Percentiles rank a stretch among this genome's conserved stretches.
Evolutionary conservation across 106 monocot genomes (phyloP).

Genomic region (Apostasia ramifera): DNA sequence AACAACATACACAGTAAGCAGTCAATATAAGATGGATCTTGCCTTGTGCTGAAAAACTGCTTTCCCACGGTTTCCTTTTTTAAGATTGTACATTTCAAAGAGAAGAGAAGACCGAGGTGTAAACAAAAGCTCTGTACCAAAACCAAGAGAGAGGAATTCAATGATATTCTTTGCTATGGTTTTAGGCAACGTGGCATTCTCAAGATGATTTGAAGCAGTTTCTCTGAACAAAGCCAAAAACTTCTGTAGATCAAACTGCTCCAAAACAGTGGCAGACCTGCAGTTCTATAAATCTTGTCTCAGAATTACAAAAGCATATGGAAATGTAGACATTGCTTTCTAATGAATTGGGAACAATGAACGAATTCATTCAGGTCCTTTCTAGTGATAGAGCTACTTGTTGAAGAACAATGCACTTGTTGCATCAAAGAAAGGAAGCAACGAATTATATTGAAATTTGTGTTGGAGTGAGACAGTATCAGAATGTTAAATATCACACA

Average conservation of each 20-base stretch:
- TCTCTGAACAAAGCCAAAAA: slow-evolving; percentile 37
- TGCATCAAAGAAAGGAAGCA: background rate
- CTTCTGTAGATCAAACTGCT: slow-evolving; percentile 63
- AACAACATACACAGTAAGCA: background rate
- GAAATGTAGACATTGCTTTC: background rate
- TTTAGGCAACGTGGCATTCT: slow-evolving; percentile 40
- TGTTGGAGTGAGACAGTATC: too few species aligned
- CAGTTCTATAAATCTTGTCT: slow-evolving; percentile 10
- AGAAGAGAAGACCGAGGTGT: slow-evolving; percentile 53
- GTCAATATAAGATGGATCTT: slow-evolving; percentile 18
- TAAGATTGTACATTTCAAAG: slow-evolving; percentile 50
- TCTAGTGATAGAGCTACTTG: background rate
- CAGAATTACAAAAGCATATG: background rate
- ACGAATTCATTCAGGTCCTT: background rate
- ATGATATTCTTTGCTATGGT: slow-evolving; percentile 30
- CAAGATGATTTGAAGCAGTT: slow-evolving; percentile 20
- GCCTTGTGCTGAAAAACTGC: slow-evolving; percentile 79
- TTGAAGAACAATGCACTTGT: background rate
- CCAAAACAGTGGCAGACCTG: slow-evolving; percentile 74
- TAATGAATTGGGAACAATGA: background rate
- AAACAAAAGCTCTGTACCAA: slow-evolving; percentile 62
- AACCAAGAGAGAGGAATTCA: slow-evolving; percentile 51
- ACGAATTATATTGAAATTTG: background rate
- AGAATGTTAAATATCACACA: too few species aligned
- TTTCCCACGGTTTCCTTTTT: slow-evolving; percentile 54